Percentiles rank a stretch among this genome's conserved stretches.
Evolutionary conservation across 2,329 filamentous ascomycete species (phyloP).

Genomic region (Raffaelea albimanens): DNA sequence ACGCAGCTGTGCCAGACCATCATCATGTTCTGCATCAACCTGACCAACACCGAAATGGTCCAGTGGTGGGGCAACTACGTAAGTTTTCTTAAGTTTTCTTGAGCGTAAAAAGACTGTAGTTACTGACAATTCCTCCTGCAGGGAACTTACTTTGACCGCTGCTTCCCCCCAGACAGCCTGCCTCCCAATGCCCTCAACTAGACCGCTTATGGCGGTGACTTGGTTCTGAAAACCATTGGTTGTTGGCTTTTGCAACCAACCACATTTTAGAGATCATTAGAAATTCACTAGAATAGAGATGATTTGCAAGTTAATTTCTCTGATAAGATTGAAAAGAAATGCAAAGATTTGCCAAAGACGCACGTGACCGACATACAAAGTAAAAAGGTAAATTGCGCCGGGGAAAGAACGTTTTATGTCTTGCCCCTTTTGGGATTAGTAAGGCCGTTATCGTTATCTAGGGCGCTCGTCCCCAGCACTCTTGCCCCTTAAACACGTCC

Average conservation of each 20-base stretch:
- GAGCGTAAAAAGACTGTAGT: not conserved
- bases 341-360: no score
- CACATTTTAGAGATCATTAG: no score
- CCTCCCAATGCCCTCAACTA: not conserved
- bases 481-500: not conserved
- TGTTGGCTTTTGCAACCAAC: no score
- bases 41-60: constrained; percentile 17
- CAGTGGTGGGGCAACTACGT: constrained; percentile 22
- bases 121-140: not conserved
- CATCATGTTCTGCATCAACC: constrained; percentile 20
- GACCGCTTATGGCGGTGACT: not conserved
- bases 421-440: not conserved
- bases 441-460: not conserved
- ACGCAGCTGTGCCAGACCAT: constrained; percentile 19
- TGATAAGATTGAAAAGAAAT: no score
- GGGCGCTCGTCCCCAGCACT: not conserved
- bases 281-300: no score
- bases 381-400: no score
- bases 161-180: constrained; percentile 24
- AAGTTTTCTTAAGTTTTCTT: not conserved
- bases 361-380: no score
- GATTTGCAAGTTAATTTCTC: no score
- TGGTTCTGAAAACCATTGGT: no score
- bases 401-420: no score
- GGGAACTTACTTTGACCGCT: not conserved